Conservation (phyloP, 768 basidiomycete genomes). For the Boletus barrowsii region DNA sequence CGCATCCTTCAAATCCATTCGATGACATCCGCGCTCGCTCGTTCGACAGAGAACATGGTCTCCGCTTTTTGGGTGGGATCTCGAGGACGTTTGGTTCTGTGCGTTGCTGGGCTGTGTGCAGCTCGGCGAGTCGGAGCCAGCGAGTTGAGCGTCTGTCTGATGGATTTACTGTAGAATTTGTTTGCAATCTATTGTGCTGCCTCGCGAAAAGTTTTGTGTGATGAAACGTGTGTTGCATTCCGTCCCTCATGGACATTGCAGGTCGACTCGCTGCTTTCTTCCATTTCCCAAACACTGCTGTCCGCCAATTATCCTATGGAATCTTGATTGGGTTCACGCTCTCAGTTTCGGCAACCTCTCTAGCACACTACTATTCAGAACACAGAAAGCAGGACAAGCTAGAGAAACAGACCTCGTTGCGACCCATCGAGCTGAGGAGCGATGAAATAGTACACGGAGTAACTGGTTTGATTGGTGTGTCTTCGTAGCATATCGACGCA, state of each 20-base stretch:
- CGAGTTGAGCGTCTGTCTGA: conserved; percentile 64
- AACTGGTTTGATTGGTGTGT: conserved; percentile 78
- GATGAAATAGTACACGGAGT: conserved; percentile 82
- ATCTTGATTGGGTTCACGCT: conserved; percentile 74
- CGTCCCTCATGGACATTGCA: conserved; percentile 9
- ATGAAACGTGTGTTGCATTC: neutral
- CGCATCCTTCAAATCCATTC: conserved; percentile 67
- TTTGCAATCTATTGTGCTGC: neutral
- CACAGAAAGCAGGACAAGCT: conserved; percentile 43
- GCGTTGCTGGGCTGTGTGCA: conserved; percentile 27
- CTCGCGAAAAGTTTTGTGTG: neutral
- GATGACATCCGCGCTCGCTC: conserved; percentile 65
- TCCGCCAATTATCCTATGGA: conserved; percentile 44
- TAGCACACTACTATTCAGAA: conserved; percentile 51
- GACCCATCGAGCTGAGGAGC: conserved; percentile 69
- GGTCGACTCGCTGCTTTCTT: conserved; percentile 15
- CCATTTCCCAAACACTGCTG: conserved; percentile 20
- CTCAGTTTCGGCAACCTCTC: conserved; percentile 66
- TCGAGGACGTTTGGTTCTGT: conserved; percentile 65
- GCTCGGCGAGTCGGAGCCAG: conserved; percentile 35
- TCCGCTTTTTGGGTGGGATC: conserved; percentile 29
- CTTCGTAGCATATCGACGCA: neutral
- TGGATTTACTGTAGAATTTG: conserved; percentile 46
- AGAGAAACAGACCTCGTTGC: conserved; percentile 33
- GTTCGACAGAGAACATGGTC: conserved; percentile 66